A percentile compares a stretch with the other conserved stretches of the same genome.
These are phyloP conservation scores for Melastoma malabathricum DNA, from an alignment of 345 rosid species.

Conservation along the genomic window DNA sequence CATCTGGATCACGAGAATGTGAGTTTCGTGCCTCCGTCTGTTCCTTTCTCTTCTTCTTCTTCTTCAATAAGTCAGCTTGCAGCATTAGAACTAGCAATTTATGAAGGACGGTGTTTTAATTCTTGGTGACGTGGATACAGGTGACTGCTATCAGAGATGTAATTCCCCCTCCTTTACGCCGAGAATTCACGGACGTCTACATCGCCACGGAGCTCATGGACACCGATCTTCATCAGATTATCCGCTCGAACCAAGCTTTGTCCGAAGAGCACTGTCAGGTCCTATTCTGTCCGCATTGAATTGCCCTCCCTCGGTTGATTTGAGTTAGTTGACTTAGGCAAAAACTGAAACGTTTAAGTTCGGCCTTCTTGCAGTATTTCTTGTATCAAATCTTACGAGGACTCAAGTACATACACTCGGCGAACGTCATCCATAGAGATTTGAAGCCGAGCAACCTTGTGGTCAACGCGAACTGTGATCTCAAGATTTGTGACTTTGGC, in stretches of 20 bases:
- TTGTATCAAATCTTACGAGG: conserved; percentile 91
- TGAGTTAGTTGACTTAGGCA: background rate
- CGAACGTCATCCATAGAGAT: conserved; percentile 88
- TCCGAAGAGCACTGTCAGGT: conserved; percentile 99
- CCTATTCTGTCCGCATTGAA: background rate
- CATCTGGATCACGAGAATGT: conserved; percentile 98
- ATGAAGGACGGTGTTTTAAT: too few species aligned
- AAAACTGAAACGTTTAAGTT: background rate
- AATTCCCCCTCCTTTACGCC: conserved; percentile 75
- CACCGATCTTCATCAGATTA: conserved; percentile 92
- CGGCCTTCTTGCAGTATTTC: conserved; percentile 52
- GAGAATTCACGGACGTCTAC: conserved; percentile 67
- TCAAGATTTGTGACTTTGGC: conserved; percentile 91
- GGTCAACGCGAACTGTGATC: conserved; percentile 78
- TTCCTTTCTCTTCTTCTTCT: background rate
- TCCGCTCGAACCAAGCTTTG: conserved; percentile 69
- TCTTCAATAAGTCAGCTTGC: background rate
- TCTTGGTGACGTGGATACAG: too few species aligned
- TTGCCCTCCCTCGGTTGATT: background rate
- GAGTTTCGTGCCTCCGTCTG: conserved; percentile 6
- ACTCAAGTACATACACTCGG: conserved; percentile 90
- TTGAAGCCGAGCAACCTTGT: conserved; percentile 88
- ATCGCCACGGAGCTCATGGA: conserved; percentile 75
- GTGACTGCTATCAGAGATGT: conserved; percentile 72
- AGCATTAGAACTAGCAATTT: too few species aligned